Conservation (phyloP, 108 stramenopile species). For the Aurantiochytrium sp. region DNA sequence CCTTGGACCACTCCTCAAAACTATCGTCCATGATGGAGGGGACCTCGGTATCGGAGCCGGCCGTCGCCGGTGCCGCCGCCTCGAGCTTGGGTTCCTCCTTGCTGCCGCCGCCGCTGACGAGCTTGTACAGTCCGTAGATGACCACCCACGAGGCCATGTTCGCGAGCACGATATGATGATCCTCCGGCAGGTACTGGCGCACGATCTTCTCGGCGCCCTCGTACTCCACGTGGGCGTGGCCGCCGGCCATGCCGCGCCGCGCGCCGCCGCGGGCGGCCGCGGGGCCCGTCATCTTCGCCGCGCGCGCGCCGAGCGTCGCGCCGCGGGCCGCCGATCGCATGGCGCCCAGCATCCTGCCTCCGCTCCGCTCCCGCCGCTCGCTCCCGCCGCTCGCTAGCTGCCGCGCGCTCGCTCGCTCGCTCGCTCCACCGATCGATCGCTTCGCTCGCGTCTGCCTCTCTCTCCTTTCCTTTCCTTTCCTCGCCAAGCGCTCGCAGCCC, state of each 20-base stretch:
- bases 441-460: neutral
- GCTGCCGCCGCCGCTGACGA: neutral
- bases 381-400: neutral
- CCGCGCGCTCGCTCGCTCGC: neutral
- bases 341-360: neutral
- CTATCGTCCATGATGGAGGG: slow-evolving; percentile 8
- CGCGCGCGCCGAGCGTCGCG: neutral
- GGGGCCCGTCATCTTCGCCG: neutral
- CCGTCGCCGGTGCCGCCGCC: neutral
- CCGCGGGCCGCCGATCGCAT: neutral
- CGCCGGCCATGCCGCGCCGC: neutral
- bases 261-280: neutral
- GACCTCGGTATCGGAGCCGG: neutral
- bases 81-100: neutral
- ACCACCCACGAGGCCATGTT: neutral
- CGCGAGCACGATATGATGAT: slow-evolving; percentile 13
- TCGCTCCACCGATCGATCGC: neutral
- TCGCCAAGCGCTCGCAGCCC: neutral
- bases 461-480: neutral
- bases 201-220: neutral
- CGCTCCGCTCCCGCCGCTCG: neutral
- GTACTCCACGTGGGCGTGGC: slow-evolving; percentile 24
- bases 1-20: slow-evolving; percentile 27
- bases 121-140: slow-evolving; percentile 11
- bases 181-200: slow-evolving; percentile 27